phyloP scores from a whole-genome alignment of 306 rosid species.

The Quercus ilex region DNA sequence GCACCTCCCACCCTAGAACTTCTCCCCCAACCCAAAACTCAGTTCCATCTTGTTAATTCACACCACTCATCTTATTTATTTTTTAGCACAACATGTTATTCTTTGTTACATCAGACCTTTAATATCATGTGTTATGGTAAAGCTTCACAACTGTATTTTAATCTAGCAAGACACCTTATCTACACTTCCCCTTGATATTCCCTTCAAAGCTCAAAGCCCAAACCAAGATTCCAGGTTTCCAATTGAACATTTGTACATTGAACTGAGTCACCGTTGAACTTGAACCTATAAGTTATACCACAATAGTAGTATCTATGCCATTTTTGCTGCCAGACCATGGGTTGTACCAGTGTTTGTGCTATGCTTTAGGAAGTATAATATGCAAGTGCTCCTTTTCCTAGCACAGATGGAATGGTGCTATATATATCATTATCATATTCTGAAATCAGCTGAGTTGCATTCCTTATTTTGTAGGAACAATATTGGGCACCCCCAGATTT shows the following conservation, averaged over 20 bases:
- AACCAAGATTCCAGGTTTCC: neutral
- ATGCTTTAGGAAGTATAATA: neutral
- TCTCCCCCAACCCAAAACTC: neutral
- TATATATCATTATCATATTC: neutral
- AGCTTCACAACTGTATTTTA: neutral
- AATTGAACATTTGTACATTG: neutral
- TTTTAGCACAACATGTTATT: too few species aligned
- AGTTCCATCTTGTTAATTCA: neutral
- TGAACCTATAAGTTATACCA: neutral
- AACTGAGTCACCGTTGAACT: neutral
- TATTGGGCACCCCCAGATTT: conserved; percentile 85
- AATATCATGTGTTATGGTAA: neutral
- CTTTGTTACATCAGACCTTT: too few species aligned
- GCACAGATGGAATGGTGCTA: conserved; percentile 5
- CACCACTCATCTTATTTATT: too few species aligned
- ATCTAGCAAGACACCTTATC: neutral
- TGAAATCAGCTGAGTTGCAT: conserved; percentile 22
- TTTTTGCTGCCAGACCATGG: neutral
- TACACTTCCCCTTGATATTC: too few species aligned
- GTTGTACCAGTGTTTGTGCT: too few species aligned
- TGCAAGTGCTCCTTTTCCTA: neutral
- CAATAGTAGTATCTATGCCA: neutral
- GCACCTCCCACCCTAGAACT: neutral
- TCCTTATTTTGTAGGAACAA: conserved; percentile 59
- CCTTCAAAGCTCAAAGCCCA: neutral